These are phyloP conservation scores for Mortierella sp. DNA, from an alignment of 371 early-diverging fungal species.

Conservation along the genomic window DNA sequence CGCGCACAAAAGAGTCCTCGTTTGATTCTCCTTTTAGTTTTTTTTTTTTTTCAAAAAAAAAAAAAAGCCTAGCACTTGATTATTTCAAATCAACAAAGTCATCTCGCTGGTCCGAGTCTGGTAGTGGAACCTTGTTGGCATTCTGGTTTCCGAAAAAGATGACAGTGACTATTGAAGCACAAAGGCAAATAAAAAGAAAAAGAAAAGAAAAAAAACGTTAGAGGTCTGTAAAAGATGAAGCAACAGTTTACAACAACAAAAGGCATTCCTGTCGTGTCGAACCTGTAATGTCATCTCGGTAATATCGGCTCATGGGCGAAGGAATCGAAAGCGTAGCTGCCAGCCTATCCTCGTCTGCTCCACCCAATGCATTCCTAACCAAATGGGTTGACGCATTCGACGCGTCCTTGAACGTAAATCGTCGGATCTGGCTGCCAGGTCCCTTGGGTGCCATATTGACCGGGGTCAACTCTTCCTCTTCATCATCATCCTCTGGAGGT, in stretches of 20 bases:
- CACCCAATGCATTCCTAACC: constrained; percentile 82
- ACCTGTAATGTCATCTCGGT: constrained; percentile 93
- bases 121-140: constrained; percentile 21
- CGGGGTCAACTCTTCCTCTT: constrained; percentile 39
- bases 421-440: constrained; percentile 36
- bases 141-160: constrained; percentile 70
- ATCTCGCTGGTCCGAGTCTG: neutral
- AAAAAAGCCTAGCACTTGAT: neutral
- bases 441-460: constrained; percentile 45
- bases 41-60: neutral
- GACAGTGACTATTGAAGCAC: constrained; percentile 69
- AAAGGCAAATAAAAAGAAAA: neutral
- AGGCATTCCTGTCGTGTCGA: too few species aligned
- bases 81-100: neutral
- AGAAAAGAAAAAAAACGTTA: neutral
- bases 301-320: constrained; percentile 68
- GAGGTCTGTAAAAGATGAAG: too few species aligned
- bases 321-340: constrained; percentile 52
- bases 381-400: constrained; percentile 88
- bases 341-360: constrained; percentile 54
- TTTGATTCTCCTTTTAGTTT: too few species aligned
- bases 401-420: constrained; percentile 60
- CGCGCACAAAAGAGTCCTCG: too few species aligned
- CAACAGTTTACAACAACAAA: neutral
- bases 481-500: constrained; percentile 14